Base-by-base conservation (phyloP, 371 early-diverging fungal genomes). In the Capniomyces stellatus region DNA sequence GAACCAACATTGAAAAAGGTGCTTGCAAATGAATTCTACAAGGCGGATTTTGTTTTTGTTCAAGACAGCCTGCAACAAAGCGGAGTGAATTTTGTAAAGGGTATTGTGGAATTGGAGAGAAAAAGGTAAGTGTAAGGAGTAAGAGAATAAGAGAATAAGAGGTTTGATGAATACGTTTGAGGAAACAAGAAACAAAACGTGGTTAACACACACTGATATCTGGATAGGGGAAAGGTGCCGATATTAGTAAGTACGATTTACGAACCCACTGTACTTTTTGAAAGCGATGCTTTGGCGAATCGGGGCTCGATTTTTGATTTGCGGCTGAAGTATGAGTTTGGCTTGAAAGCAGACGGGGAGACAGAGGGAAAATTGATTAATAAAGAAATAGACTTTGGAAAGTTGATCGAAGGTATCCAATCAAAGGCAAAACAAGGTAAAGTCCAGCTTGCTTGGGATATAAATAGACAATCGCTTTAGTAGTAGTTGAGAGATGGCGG, bases 11-110 rank as follows among this genome's bases (percentile, higher is more conserved):
- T 28, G 4, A n/a, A 21, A 19, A 2, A 27, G n/a, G n/a, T 49
- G 2, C n/a, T 49, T 13, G 3, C n/a, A 4, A 49, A 49, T 30
- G 49, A 49, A 29, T 24, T 49, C 18, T n/a, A 24, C n/a, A 49
- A 49, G n/a, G 49, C 49, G n/a, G n/a, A 25, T 15, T 10, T 49
- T 27, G 23, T 49, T 3, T 49, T 49, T 6, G 28, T 49, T 49
- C 49, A 49, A 49, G 49, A 49, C 28, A 25, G 29, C 30, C 30
- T 49, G 30, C 19, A n/a, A 15, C 25, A 49, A n/a, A 49, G 28
- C 30, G 49, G 49, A 27, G 8, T 49, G n/a, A 24, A n/a, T 29
- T 49, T 49, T 49, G n/a, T 49, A 18, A 49, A 2, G 4, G 28
- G 28, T 27, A 25, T 49, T 6, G 3, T 49, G 4, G 28, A 49